Conservation (phyloP, 768 basidiomycete genomes). For the Leccinum boreale region DNA sequence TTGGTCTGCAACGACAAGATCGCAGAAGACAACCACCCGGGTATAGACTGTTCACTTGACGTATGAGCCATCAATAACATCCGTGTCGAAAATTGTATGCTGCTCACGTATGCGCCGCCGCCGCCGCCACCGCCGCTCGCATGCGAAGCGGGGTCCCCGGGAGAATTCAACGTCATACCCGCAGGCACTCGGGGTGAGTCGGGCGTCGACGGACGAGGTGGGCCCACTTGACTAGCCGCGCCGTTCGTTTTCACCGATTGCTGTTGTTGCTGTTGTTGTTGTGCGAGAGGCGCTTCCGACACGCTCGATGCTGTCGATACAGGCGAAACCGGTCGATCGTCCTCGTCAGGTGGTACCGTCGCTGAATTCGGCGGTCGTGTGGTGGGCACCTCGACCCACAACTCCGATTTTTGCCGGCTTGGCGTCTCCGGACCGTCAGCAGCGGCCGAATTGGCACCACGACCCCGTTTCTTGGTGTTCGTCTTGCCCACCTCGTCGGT, state of each 20-base stretch:
- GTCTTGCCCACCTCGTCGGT: slow-evolving; percentile 58
- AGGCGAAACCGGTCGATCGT: slow-evolving; percentile 63
- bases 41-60: slow-evolving; percentile 42
- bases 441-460: slow-evolving; percentile 22
- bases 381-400: slow-evolving; percentile 34
- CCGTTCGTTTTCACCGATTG: slow-evolving; percentile 60
- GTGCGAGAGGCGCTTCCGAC: slow-evolving; percentile 72
- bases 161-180: slow-evolving; percentile 16
- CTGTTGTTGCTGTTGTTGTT: slow-evolving; percentile 39
- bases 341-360: slow-evolving; percentile 33
- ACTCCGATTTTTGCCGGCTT: slow-evolving; percentile 36
- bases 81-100: slow-evolving; percentile 16
- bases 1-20: slow-evolving; percentile 62
- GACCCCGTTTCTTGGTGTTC: slow-evolving; percentile 49
- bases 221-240: slow-evolving; percentile 23
- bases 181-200: slow-evolving; percentile 19
- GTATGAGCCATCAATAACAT: slow-evolving; percentile 32
- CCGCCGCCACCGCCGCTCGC: slow-evolving; percentile 4
- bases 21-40: slow-evolving; percentile 70
- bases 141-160: slow-evolving; percentile 9
- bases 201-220: slow-evolving; percentile 23
- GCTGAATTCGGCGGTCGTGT: slow-evolving; percentile 32
- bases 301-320: slow-evolving; percentile 72
- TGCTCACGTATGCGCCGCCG: slow-evolving; percentile 25
- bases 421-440: slow-evolving; percentile 54